These are phyloP conservation scores for Effrenium voratum DNA, from an alignment of 73 alveolate species.

Conservation along the genomic window DNA sequence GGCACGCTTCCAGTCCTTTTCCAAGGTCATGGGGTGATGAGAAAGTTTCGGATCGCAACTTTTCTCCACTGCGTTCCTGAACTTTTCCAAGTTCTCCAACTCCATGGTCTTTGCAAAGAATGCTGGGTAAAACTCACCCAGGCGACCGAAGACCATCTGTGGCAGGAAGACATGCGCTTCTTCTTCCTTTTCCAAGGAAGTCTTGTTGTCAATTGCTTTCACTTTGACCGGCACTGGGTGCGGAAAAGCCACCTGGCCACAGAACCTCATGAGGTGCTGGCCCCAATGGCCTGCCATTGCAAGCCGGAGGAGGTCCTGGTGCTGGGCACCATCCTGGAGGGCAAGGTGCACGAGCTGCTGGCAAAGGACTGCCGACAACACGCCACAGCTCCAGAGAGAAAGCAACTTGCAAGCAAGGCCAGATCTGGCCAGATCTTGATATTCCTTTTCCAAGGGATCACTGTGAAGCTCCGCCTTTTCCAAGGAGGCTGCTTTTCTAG, in stretches of 20 bases:
- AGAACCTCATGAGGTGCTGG: neutral
- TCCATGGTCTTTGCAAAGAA: neutral
- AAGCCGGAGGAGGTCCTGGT: neutral
- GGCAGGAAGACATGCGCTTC: neutral
- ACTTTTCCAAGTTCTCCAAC: neutral
- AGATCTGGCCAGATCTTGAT: neutral
- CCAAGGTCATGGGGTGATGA: neutral
- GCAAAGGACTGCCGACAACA: neutral
- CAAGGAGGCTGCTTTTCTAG: too few species aligned
- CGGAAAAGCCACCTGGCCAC: neutral
- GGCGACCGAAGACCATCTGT: neutral
- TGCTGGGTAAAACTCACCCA: neutral
- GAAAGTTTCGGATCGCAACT: neutral
- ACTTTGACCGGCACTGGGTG: neutral
- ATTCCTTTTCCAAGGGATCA: slow-evolving; percentile 8
- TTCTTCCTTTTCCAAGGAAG: neutral
- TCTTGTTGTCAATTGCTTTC: neutral
- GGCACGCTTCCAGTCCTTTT: slow-evolving; percentile 11
- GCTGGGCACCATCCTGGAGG: neutral
- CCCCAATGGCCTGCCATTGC: neutral
- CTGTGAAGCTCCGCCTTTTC: neutral
- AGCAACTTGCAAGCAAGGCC: neutral
- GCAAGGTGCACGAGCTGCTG: neutral
- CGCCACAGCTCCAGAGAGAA: neutral
- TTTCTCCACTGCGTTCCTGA: neutral